These are phyloP conservation scores for Arachis hypogaea DNA, from an alignment of 306 rosid genomes.

Conservation along the genomic window DNA sequence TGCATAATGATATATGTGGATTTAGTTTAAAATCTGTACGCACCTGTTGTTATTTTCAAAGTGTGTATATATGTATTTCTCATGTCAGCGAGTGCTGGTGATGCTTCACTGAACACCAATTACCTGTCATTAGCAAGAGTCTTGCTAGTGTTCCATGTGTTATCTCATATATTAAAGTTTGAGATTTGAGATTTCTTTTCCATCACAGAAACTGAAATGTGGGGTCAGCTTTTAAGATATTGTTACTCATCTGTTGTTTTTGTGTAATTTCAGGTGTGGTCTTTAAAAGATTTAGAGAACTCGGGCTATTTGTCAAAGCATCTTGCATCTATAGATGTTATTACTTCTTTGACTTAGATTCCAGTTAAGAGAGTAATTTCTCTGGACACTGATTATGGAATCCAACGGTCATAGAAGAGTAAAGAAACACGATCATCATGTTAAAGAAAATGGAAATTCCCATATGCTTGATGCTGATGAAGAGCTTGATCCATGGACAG, in stretches of 20 bases:
- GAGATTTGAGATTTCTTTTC: background rate
- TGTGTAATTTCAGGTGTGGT: conserved; percentile 40
- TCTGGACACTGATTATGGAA: conserved; percentile 61
- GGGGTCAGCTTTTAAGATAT: conserved; percentile 9
- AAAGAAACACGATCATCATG: conserved; percentile 52
- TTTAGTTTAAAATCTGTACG: background rate
- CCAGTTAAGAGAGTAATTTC: conserved; percentile 51
- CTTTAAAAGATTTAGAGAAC: conserved; percentile 12
- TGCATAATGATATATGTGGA: background rate
- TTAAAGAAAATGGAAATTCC: conserved; percentile 71
- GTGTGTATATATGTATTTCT: conserved; percentile 2
- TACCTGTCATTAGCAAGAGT: background rate
- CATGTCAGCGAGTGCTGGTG: conserved; percentile 25
- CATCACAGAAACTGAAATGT: conserved; percentile 7
- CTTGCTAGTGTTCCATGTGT: conserved; percentile 11
- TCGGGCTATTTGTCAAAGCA: conserved; percentile 24
- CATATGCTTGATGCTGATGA: conserved; percentile 57
- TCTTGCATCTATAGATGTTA: conserved; percentile 33
- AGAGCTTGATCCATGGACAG: conserved; percentile 99
- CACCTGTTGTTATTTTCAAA: conserved; percentile 19
- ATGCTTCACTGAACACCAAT: background rate
- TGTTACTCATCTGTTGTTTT: conserved; percentile 25
- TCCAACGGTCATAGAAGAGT: conserved; percentile 67
- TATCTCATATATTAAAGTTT: background rate
- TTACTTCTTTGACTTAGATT: conserved; percentile 40